A percentile compares a stretch with the other conserved stretches of the same genome.
phyloP scores from a whole-genome alignment of 2,329 filamentous ascomycete species.

The Cytospora chrysosperma region DNA sequence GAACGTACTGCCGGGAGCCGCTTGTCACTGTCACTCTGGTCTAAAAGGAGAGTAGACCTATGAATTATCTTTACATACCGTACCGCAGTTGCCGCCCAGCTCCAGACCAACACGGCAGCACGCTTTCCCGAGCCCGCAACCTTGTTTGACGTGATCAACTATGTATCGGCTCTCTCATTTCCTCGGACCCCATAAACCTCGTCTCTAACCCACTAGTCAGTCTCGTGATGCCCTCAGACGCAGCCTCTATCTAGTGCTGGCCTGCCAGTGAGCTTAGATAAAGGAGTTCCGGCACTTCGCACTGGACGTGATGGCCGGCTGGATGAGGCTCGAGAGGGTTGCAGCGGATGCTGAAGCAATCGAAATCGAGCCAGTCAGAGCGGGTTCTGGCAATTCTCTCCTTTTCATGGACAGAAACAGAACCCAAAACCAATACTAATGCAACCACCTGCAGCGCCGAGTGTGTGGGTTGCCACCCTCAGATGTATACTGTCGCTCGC shows the following conservation, averaged over 20 bases:
- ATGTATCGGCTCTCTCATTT: neutral
- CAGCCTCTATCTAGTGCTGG: neutral
- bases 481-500: constrained; percentile 12
- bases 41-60: neutral
- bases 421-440: neutral
- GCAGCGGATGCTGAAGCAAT: constrained; percentile 12
- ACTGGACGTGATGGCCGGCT: neutral
- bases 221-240: neutral
- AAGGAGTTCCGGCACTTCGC: neutral
- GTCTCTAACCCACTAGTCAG: neutral
- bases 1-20: neutral
- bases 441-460: neutral
- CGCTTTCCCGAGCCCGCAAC: neutral
- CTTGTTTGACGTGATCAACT: neutral
- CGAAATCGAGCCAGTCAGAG: constrained; percentile 19
- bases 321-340: constrained; percentile 14
- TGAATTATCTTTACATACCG: neutral
- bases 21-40: neutral
- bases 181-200: neutral
- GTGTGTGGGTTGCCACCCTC: constrained; percentile 20
- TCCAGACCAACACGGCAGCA: constrained; percentile 1
- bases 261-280: neutral
- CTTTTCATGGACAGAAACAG: constrained; percentile 13
- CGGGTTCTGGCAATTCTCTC: neutral
- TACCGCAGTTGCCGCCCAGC: constrained; percentile 13